Base-by-base conservation (phyloP, 176 grass and related monocot genomes). In the Chloris gayana region DNA sequence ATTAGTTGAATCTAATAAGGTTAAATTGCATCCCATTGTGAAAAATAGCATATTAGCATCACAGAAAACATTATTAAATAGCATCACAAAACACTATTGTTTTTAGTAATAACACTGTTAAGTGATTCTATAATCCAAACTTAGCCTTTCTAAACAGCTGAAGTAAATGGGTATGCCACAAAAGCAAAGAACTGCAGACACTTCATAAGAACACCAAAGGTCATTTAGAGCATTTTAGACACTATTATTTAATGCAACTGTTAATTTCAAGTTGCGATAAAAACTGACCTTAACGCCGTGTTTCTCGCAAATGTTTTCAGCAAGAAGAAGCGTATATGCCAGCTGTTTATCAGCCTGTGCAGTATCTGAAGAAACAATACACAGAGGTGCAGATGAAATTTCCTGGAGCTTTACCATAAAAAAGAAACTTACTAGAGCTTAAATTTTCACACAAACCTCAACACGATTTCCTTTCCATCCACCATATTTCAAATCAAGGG, bases 281-380 rank as follows among this genome's bases (percentile, higher is more conserved):
- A 21, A 72, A 88, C 95, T 69, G 57, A 95, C 95, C 88, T 89
- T 79, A 83, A 98, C 82, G 14, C 70, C 82, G 84, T 95, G 88
- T 89, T 81, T 95, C 64, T 93, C 75, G 86, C 96, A 98, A 81
- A 98, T 98, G 72, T 82, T 93, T 89, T 98, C 92, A 89, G 90
- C 92, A 86, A 95, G 92, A 69, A 98, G 88, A 84, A 98, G 82
- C 27, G 90, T 93, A 88, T 98, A 93, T 80, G 96, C 92, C 53
- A 89, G 87, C 71, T 98, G 92, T 84, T 98, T 98, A 85, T 98
- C 92, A 74, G 86, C 90, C 29, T 98, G 92, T 76, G 82, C 82
- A 69, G 92, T 80, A 88, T 98, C 96, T 95, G 84, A 37, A 80
- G 39, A 84, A 88, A 60, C 7, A 29, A 82, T 33, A 88, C 70